Conservation (phyloP, 1,139 yeast species). For the Geotrichum cucujoidarum region DNA sequence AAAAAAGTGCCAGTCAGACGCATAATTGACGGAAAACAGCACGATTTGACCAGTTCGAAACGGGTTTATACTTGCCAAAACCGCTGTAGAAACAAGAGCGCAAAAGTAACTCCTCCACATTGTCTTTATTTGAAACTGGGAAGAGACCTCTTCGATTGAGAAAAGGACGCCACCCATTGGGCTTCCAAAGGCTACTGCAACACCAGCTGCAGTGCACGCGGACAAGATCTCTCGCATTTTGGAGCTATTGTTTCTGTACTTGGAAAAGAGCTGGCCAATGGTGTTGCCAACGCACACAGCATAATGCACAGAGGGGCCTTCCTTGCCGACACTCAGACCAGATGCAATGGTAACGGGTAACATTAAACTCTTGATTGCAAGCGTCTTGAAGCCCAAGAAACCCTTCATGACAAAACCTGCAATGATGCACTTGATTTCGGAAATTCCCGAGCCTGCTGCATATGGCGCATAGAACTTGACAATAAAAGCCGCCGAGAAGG, state of each 20-base stretch:
- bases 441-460: slow-evolving; percentile 96
- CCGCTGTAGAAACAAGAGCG: slow-evolving; percentile 79
- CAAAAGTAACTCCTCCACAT: slow-evolving; percentile 92
- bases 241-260: slow-evolving; percentile 39
- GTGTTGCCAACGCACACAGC: slow-evolving; percentile 78
- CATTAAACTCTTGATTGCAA: slow-evolving; percentile 69
- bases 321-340: slow-evolving; percentile 77
- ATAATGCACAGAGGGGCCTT: slow-evolving; percentile 82
- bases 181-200: slow-evolving; percentile 88
- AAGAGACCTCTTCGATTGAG: slow-evolving; percentile 73
- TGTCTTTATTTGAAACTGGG: slow-evolving; percentile 67
- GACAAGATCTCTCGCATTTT: slow-evolving; percentile 55
- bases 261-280: slow-evolving; percentile 52
- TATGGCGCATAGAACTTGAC: slow-evolving; percentile 74
- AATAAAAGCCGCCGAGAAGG: slow-evolving; percentile 58
- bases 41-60: slow-evolving; percentile 93
- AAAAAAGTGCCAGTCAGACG: slow-evolving; percentile 78
- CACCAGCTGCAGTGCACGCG: slow-evolving; percentile 92
- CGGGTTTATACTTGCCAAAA: slow-evolving; percentile 69
- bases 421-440: slow-evolving; percentile 92
- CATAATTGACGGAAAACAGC: slow-evolving; percentile 81
- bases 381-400: slow-evolving; percentile 69
- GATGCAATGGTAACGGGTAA: slow-evolving; percentile 83
- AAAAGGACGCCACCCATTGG: slow-evolving; percentile 94
- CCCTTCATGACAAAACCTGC: slow-evolving; percentile 83